Percentiles rank a stretch among this genome's conserved stretches.
Conservation (phyloP, 768 basidiomycete species). For the Suillus discolor region DNA sequence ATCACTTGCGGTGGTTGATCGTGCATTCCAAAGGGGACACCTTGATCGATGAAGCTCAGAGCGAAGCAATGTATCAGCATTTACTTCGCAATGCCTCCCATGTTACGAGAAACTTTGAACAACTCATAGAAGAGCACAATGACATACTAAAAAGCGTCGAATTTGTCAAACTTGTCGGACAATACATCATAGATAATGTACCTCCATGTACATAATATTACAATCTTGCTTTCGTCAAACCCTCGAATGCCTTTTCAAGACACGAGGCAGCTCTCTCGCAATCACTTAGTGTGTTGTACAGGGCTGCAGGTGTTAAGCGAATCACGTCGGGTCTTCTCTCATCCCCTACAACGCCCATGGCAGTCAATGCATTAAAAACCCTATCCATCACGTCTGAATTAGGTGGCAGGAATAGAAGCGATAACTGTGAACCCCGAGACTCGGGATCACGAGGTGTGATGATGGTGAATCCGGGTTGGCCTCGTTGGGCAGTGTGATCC, state of each 20-base stretch:
- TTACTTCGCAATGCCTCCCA: slow-evolving; percentile 37
- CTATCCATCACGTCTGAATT: slow-evolving; percentile 65
- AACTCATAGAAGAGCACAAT: slow-evolving; percentile 55
- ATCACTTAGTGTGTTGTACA: slow-evolving; percentile 86
- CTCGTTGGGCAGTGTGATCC: slow-evolving; percentile 18
- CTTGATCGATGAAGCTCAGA: slow-evolving; percentile 65
- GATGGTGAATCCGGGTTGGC: slow-evolving; percentile 75
- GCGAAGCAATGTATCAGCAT: slow-evolving; percentile 57
- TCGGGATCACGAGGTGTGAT: slow-evolving; percentile 77
- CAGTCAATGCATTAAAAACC: slow-evolving; percentile 61
- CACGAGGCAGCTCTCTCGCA: slow-evolving; percentile 67
- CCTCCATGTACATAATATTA: neutral
- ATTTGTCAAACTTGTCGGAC: slow-evolving; percentile 49
- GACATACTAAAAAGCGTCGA: slow-evolving; percentile 44
- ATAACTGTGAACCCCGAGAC: slow-evolving; percentile 85
- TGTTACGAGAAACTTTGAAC: slow-evolving; percentile 38
- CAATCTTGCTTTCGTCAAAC: slow-evolving; percentile 12
- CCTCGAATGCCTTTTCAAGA: slow-evolving; percentile 61
- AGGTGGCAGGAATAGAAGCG: slow-evolving; percentile 73
- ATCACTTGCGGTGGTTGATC: slow-evolving; percentile 63
- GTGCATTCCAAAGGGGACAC: slow-evolving; percentile 76
- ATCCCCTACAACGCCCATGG: slow-evolving; percentile 86
- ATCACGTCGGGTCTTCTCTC: slow-evolving; percentile 93
- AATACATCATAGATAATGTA: slow-evolving; percentile 36
- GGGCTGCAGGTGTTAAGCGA: slow-evolving; percentile 79